Evolutionary conservation across 2,329 filamentous ascomycete genomes (phyloP).

Genomic region (Xylaria sp.): DNA sequence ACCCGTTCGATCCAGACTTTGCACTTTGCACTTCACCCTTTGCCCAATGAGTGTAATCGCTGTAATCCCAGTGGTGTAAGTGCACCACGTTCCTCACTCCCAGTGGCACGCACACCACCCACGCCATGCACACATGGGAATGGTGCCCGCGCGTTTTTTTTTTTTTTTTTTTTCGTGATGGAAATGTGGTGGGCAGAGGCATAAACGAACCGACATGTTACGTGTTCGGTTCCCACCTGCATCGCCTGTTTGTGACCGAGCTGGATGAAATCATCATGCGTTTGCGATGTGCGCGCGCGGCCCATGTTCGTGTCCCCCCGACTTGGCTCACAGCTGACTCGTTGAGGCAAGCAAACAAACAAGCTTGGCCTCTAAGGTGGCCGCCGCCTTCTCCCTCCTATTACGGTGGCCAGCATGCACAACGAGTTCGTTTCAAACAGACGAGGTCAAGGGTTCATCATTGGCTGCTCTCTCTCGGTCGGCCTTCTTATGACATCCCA

Average conservation of each 20-base stretch:
- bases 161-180: not conserved
- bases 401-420: conserved; percentile 3
- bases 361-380: not conserved
- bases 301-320: not conserved
- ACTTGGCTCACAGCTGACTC: not conserved
- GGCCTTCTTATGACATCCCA: conserved; percentile 9
- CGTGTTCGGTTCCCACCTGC: conserved; percentile 29
- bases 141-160: not conserved
- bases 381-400: not conserved
- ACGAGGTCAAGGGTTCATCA: not conserved
- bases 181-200: not conserved
- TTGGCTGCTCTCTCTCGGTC: conserved; percentile 15
- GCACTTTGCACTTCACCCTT: not conserved
- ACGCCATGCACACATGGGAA: conserved; percentile 35
- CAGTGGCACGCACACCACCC: conserved; percentile 39
- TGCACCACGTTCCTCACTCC: conserved; percentile 44
- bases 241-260: conserved; percentile 6
- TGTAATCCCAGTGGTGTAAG: conserved; percentile 32
- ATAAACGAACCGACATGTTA: conserved; percentile 21
- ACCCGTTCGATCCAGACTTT: not conserved
- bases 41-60: conserved; percentile 17
- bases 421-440: conserved; percentile 10
- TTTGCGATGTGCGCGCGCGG: not conserved
- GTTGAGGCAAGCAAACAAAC: not conserved
- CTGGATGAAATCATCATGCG: conserved; percentile 4